Base-by-base conservation (phyloP, 2,329 filamentous ascomycete species). In the Lecanosticta acicola region DNA sequence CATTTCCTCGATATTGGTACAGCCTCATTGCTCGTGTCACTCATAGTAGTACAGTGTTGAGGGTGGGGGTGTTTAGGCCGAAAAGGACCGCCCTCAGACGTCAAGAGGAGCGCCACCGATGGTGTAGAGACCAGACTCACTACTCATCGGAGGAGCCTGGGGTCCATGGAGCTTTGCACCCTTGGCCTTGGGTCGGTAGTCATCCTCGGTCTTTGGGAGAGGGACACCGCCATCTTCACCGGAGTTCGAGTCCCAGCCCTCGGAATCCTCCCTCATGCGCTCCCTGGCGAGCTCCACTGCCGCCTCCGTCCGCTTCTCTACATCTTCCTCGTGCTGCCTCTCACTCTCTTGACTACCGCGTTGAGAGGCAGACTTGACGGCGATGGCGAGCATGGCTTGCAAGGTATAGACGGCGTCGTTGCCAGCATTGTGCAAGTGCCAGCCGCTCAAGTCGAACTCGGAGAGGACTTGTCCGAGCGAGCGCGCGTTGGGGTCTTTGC, bases 391-490 rank as follows among this genome's bases (percentile, higher is more conserved):
- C 73, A 93, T 78, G 5, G 81, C 84, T 39, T 53, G 59, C 4
- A 65, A 34, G 1, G 63, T 65, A 47, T 66, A 66, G 19, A 62
- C 62, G 1, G 66, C 66, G 48, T 68, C 66, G 38, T 68, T 68
- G 17, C 65, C 66, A 1, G 63, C 66, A 39, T 68, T 68, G 46
- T 68, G 65, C 2, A 62, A 50, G 43, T 61, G 45, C 61, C 61
- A 64, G 17, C 54, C 54, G 0, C 87, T 91, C 7, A 94, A 77
- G 2, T 76, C 77, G 20, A 95, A 71, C 4, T 83, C 75, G 4
- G 66, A 59, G 18, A 95, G 75, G 11, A 94, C 73, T 4, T 57
- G 69, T 0, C 69, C 70, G 1, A 97, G 74, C 1, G 76, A 77
- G 3, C 72, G 63, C 2, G 84, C 70, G 0, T 61, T 57, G 5